These are phyloP conservation scores for Linnemannia elongata DNA, from an alignment of 192 early-diverging fungal species.

Conservation along the genomic window DNA sequence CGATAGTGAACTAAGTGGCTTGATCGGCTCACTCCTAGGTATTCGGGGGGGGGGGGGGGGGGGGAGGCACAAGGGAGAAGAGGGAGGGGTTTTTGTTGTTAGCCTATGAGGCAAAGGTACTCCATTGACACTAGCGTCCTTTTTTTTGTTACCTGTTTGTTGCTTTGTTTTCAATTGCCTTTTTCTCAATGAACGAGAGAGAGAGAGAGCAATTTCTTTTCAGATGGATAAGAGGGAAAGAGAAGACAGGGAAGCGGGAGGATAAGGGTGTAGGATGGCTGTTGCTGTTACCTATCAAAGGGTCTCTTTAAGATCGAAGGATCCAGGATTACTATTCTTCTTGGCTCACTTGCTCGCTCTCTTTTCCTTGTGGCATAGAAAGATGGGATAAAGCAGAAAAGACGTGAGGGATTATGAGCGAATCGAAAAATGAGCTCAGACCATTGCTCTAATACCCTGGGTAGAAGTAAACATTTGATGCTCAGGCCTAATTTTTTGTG, in stretches of 20 bases:
- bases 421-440: constrained; percentile 8
- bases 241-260: not conserved
- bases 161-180: not conserved
- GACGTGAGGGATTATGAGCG: not conserved
- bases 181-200: not conserved
- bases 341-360: not conserved
- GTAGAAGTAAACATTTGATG: not conserved
- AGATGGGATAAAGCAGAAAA: not conserved
- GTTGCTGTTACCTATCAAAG: not conserved
- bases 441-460: not conserved
- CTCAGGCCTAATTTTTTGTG: not conserved
- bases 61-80: not conserved
- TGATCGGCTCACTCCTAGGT: not conserved
- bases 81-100: not conserved
- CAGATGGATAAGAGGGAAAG: not conserved
- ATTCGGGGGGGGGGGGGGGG: not conserved
- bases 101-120: not conserved
- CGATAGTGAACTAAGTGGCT: not conserved
- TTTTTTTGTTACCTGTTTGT: not conserved
- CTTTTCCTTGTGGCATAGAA: not conserved
- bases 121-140: not conserved
- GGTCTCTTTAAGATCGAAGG: not conserved
- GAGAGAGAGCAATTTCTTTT: not conserved
- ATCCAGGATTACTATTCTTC: not conserved
- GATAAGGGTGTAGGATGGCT: not conserved